Conservation (phyloP, 2,329 filamentous ascomycete genomes). For the Exophiala sp. region DNA sequence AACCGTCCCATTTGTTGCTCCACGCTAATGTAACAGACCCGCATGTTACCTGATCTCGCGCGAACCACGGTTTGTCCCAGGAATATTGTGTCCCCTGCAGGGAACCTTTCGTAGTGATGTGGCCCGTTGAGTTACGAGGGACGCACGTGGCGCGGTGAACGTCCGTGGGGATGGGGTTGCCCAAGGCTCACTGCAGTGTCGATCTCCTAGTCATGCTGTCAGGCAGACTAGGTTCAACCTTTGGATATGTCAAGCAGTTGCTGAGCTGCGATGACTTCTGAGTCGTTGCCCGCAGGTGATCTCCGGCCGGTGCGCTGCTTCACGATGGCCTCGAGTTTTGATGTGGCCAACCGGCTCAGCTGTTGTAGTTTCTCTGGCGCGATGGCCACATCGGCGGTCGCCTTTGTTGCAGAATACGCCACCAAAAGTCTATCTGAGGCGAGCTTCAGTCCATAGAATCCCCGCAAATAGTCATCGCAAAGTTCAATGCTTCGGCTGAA, state of each 20-base stretch:
- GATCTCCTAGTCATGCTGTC: background rate
- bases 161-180: background rate
- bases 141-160: slow-evolving; percentile 11
- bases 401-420: slow-evolving; percentile 15
- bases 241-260: slow-evolving; percentile 35
- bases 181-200: background rate
- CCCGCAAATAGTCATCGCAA: slow-evolving; percentile 85
- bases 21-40: slow-evolving; percentile 17
- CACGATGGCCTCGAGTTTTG: slow-evolving; percentile 36
- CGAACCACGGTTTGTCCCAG: slow-evolving; percentile 17
- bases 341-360: slow-evolving; percentile 36
- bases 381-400: slow-evolving; percentile 6
- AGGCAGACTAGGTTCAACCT: slow-evolving; percentile 8
- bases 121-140: background rate
- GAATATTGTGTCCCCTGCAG: slow-evolving; percentile 15
- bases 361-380: slow-evolving; percentile 28
- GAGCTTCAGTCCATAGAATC: slow-evolving; percentile 79
- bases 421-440: slow-evolving; percentile 24
- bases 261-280: slow-evolving; percentile 40
- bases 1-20: slow-evolving; percentile 15
- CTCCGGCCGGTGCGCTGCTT: slow-evolving; percentile 32
- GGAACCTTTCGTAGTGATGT: slow-evolving; percentile 7
- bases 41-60: slow-evolving; percentile 17
- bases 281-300: slow-evolving; percentile 33
- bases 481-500: slow-evolving; percentile 90